Conservation (phyloP, 768 basidiomycete genomes). For the Tulasnella sp. region DNA sequence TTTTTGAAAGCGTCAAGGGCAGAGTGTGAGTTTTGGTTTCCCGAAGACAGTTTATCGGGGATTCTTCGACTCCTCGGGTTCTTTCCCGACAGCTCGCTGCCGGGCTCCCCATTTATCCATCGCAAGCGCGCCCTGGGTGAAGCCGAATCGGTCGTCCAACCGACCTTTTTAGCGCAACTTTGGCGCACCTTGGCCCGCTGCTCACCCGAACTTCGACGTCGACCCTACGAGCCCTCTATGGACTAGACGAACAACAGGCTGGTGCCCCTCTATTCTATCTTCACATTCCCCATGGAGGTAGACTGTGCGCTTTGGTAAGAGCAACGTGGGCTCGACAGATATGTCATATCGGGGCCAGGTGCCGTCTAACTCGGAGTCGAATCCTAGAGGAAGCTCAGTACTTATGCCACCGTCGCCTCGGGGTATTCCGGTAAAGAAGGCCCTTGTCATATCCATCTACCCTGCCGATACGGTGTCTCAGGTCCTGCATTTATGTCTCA, state of each 20-base stretch:
- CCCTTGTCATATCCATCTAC: background rate
- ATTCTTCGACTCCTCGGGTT: background rate
- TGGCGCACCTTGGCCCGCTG: background rate
- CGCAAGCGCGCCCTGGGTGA: background rate
- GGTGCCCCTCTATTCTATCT: background rate
- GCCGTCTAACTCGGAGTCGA: background rate
- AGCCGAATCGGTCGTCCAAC: background rate
- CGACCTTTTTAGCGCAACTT: background rate
- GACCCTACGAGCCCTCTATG: background rate
- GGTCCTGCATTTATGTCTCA: background rate
- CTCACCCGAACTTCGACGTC: background rate
- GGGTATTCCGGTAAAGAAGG: background rate
- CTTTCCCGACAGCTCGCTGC: background rate
- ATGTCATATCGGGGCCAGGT: background rate
- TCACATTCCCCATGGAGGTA: background rate
- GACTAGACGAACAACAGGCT: background rate
- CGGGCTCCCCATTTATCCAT: background rate
- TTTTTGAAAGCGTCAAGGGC: background rate
- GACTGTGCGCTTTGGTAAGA: background rate
- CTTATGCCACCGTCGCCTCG: no score
- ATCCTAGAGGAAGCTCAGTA: background rate
- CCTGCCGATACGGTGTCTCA: background rate
- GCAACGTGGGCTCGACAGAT: background rate
- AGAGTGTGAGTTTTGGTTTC: background rate
- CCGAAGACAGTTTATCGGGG: background rate